Conservation (phyloP, 129 eudicot species). For the Escallonia rubra region DNA sequence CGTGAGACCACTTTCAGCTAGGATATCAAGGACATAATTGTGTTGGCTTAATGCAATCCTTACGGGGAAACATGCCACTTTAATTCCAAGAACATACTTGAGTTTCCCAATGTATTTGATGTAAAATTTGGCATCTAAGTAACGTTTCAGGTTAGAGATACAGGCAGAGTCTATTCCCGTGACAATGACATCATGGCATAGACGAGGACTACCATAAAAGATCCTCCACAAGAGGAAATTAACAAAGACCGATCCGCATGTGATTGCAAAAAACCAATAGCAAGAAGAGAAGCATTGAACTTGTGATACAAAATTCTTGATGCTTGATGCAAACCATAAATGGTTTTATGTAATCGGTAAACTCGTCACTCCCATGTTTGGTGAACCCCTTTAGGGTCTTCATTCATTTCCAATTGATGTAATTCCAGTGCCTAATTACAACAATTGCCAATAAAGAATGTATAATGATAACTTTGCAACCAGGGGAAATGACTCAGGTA, state of each 20-base stretch:
- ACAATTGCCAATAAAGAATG: not conserved
- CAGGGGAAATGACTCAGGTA: not conserved
- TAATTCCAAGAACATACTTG: no score
- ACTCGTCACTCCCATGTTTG: no score
- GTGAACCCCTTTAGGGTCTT: not conserved
- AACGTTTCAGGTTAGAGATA: not conserved
- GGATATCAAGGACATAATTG: not conserved
- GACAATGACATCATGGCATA: conserved; percentile 6
- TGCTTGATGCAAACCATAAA: no score
- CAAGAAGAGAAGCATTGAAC: no score
- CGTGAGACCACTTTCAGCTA: not conserved
- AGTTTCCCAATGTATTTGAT: not conserved
- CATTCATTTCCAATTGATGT: not conserved
- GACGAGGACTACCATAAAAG: not conserved
- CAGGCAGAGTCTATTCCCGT: not conserved
- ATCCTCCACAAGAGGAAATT: not conserved
- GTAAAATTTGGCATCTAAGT: no score
- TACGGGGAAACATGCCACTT: not conserved
- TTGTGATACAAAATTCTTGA: no score
- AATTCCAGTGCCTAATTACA: not conserved
- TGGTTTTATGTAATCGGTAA: no score
- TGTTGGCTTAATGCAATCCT: not conserved
- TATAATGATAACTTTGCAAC: not conserved
- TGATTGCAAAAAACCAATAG: no score
- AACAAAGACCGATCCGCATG: no score